These are phyloP conservation scores for Entophlyctis helioformis DNA, from an alignment of 192 early-diverging fungal species.

Conservation along the genomic window DNA sequence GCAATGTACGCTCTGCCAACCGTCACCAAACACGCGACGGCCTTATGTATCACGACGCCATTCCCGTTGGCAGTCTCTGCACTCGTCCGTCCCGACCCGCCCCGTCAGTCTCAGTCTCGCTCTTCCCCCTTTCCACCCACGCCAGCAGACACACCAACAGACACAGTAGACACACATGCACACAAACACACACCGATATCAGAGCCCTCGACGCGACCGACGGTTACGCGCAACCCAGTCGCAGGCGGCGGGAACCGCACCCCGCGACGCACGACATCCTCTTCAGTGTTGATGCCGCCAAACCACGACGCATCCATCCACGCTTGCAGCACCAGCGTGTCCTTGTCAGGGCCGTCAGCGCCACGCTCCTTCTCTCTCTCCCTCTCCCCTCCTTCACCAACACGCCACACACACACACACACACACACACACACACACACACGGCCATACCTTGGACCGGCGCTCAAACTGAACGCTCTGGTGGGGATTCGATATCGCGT, in stretches of 20 bases:
- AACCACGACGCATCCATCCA: constrained; percentile 37
- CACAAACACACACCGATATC: not conserved
- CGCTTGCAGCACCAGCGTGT: constrained; percentile 22
- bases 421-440: not conserved
- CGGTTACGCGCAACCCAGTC: no score
- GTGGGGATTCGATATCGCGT: constrained; percentile 39
- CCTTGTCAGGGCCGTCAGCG: constrained; percentile 7
- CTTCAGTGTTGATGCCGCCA: constrained; percentile 40
- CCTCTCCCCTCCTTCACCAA: no score
- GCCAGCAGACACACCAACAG: no score
- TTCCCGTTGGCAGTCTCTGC: no score
- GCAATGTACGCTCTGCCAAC: constrained; percentile 31
- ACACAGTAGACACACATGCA: no score
- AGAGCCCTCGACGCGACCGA: no score
- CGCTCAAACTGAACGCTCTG: constrained; percentile 34
- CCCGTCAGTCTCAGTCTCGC: no score
- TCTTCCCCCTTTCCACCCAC: no score
- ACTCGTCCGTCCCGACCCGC: no score
- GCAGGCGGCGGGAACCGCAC: constrained; percentile 30
- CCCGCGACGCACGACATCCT: constrained; percentile 41
- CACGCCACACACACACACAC: no score
- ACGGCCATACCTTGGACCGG: constrained; percentile 26
- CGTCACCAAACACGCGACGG: constrained; percentile 31
- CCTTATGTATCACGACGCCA: no score
- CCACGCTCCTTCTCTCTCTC: no score